Evolutionary conservation across 176 grass and related monocot genomes (phyloP), one percentile per base, ranked within the genome.

Genomic region (Tuctoria greenei): DNA sequence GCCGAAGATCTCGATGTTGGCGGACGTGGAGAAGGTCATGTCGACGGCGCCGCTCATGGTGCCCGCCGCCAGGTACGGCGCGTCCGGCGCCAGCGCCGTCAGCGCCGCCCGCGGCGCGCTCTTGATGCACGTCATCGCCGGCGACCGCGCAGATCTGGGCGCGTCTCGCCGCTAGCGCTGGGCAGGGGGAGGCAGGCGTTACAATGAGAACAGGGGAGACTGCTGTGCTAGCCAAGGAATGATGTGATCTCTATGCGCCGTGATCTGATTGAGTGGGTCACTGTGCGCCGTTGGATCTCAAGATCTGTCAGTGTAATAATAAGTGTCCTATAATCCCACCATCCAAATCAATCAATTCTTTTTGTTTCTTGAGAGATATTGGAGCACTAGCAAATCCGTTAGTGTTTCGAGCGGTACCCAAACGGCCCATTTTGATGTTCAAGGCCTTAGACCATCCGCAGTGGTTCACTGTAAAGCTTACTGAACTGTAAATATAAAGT

Each of bases 101-200:
- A 95, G 89, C 85, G 91, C 96, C 85, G 89, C 90, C 72, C 96
- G 59, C 85, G 92, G 86, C 63, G 89, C 89, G 83, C 96, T 99
- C 96, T 99, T 99, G 79, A 99, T 95, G 85, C 92, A 95, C 87
- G 92, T 85, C 96, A 99, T 95, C 73, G 77, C 67, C 47, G 87
- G 75, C 72, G 61, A 69, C 21, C 73, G n/a, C 76, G 64, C 75
- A 83, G 90, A 92, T 89, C 90, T 89, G 76, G 77, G 77, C 37
- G 68, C 43, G 44, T 43, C 54, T 15, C 71, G 21, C 81, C 62
- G 41, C 85, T 64, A 45, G 28, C n/a, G 73, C 72, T n/a, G 3
- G 31, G 31, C 31, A 31, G 31, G 31, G 31, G 50, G 42, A 44
- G 40, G 66, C 36, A 66, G 44, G 80, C 61, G 67, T 67, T 63